Base-by-base conservation (phyloP, 345 rosid species). In the Pugionium dolabratum region DNA sequence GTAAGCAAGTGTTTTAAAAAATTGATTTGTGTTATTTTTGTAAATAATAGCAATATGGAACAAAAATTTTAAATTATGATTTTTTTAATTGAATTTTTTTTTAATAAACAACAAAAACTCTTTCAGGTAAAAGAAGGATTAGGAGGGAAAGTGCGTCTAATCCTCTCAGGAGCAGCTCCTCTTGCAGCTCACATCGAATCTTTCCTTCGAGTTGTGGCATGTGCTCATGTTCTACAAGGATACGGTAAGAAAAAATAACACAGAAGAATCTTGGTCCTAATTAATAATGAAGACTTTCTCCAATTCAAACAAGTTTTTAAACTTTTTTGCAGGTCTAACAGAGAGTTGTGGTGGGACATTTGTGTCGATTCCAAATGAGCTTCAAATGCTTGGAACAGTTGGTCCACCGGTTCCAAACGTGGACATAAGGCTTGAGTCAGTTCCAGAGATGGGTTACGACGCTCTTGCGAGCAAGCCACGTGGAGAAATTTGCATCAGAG, bases 361-460 rank as follows among this genome's bases (percentile, higher is more conserved):
- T 75, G 88, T 85, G 11, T 91, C 97, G 1, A 73, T 94, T n/a
- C 95, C 97, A 52, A 83, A 94, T 77, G 85, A 80, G 76, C 69
- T 85, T 52, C 36, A 81, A 40, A 85, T 85, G 96, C 82, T 91
- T 70, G 96, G 96, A 37, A 87, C 96, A 0, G 99, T 94, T 34
- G 97, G 99, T 31, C 96, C 97, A 58, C 99, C 99, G 0, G 89
- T 94, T 34, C 99, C 99, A 59, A 94, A 91, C 57, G 95, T 94
- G 62, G 97, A 94, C 75, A 79, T 84, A 39, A 69, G 93, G 72
- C 81, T 94, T 10, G 93, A 90, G 80, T 94, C 97, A 59, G 93
- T 94, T 49, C 97, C 99, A 55, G 99, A 91, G 62, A 91, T 94
- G 99, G 84, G 73, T 57, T 94, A 94, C 52, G 96, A 94, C 69